Conservation (phyloP, 2,329 filamentous ascomycete species). For the Ophiostoma novo-ulmi region DNA sequence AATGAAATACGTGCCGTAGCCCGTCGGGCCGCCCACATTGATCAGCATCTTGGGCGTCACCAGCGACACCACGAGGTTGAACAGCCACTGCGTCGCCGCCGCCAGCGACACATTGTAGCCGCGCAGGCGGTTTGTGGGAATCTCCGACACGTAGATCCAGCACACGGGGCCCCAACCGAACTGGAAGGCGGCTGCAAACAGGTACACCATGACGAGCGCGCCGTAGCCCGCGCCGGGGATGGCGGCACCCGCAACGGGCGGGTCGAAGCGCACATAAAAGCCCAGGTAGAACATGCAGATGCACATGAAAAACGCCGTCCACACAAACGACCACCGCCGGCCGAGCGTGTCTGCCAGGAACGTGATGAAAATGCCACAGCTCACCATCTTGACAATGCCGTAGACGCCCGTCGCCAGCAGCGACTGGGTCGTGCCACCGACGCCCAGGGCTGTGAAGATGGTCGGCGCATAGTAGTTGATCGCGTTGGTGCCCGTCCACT, state of each 20-base stretch:
- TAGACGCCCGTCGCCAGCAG: conserved; percentile 60
- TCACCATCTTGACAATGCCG: conserved; percentile 55
- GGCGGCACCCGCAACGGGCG: conserved; percentile 35
- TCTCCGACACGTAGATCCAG: conserved; percentile 58
- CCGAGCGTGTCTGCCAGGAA: conserved; percentile 57
- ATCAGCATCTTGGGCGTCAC: conserved; percentile 58
- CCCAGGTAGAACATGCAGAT: conserved; percentile 56
- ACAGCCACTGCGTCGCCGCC: conserved; percentile 59
- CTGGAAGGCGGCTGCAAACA: conserved; percentile 59
- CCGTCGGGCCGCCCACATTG: conserved; percentile 29
- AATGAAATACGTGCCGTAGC: conserved; percentile 50
- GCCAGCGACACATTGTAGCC: conserved; percentile 57
- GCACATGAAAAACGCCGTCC: conserved; percentile 40
- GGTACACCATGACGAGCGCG: conserved; percentile 55
- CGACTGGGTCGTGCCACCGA: conserved; percentile 44
- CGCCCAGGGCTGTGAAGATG: conserved; percentile 34
- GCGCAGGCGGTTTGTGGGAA: conserved; percentile 54
- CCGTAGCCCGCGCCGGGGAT: conserved; percentile 47
- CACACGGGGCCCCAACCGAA: conserved; percentile 60
- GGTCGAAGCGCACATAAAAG: conserved; percentile 51
- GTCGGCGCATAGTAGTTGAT: conserved; percentile 34
- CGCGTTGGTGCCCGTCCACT: conserved; percentile 43
- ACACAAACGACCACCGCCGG: conserved; percentile 49
- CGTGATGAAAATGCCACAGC: conserved; percentile 53
- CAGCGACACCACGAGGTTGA: conserved; percentile 59